Evolutionary conservation across 768 basidiomycete species (phyloP), one percentile per base, ranked within the genome.

Genomic region (Boletus fagicola): DNA sequence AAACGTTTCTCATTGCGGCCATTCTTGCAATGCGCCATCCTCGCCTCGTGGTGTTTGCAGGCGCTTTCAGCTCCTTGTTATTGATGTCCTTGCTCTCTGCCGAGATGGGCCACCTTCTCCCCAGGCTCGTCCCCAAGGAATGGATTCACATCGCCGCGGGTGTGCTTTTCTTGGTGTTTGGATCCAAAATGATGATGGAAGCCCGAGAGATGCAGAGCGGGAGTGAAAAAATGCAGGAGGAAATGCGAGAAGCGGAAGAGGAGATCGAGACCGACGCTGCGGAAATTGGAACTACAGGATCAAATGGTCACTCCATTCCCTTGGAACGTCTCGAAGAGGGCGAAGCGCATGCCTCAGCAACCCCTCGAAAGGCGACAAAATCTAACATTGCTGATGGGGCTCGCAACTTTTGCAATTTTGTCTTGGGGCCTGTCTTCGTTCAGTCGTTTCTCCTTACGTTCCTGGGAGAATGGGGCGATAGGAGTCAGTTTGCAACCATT

Each of bases 401-500:
- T 6, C 81, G 92, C 64, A 95, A 95, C 69, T 87, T 94, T 65
- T 88, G 84, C 70, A 87, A 85, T 65, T 75, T 94, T 18, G 72
- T 95, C 62, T 75, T 98, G 20, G 94, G 92, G 0, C 96, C 96
- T 0, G 92, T 97, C 2, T 96, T 98, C 67, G 94, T 94, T 3
- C 94, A 99, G 72, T 85, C 93, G 0, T 98, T 99, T 66, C 77
- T 96, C 33, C 78, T 99, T 58, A 98, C 96, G 0, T 98, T 98
- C 74, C 78, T 99, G n/a, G 97, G 95, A 11, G 97, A 99, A 75
- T 98, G 97, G 97, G 96, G 97, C 0, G 97, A 98, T 75, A 77
- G 96, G 52, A 96, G 93, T 67, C 96, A 99, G 76, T 93, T 98
- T 65, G 90, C 97, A 2, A 98, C 97, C 2, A 96, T 98, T 60